Evolutionary conservation across 495 filamentous ascomycete genomes (phyloP), one percentile per base, ranked within the genome.

Genomic region (Tirmania nivea): DNA sequence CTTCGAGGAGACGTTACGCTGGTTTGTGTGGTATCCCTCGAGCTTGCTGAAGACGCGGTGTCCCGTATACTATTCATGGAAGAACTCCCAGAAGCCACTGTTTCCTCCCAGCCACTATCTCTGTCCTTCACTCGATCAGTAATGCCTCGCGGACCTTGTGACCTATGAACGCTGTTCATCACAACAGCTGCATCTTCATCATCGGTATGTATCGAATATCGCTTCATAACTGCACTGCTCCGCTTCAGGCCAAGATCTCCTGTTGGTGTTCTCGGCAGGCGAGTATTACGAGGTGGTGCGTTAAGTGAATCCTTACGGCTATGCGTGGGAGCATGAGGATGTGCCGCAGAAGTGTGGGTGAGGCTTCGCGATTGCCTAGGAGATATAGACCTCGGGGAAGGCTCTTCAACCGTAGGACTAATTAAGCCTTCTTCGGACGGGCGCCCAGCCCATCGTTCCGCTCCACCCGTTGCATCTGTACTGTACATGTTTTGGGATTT

Each of bases 91-190:
- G 54, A 51, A 60, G 57, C 49, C 37, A 58, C 42, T n/a, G 52
- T 56, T 52, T 59, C 61, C 45, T 66, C 64, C 61, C 61, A 66
- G 10, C 57, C 52, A 49, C 57, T 60, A 59, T 66, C 60, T 37
- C 61, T 56, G 35, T 62, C 64, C 39, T 65, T 66, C 11, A 57
- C 54, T 35, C 52, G 58, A 42, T 59, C 62, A 19, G 57, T 54
- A 17, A 61, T 25, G 14, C 61, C 55, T 31, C 51, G 39, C n/a
- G 48, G 48, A 19, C 39, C 39, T 19, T 45, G 39, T 19, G 39
- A 19, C 8, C 39, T 14, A 14, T 45, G 39, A 4, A 45, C 1
- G 39, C 9, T 45, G 17, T 45, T 45, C 39, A 45, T 45, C 36
- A 59, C 59, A 47, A 59, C 49, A 11, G 55, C 55, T 52, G 54